Conservation (phyloP, 2,329 filamentous ascomycete genomes). For the Byssoonygena ceratinophila region DNA sequence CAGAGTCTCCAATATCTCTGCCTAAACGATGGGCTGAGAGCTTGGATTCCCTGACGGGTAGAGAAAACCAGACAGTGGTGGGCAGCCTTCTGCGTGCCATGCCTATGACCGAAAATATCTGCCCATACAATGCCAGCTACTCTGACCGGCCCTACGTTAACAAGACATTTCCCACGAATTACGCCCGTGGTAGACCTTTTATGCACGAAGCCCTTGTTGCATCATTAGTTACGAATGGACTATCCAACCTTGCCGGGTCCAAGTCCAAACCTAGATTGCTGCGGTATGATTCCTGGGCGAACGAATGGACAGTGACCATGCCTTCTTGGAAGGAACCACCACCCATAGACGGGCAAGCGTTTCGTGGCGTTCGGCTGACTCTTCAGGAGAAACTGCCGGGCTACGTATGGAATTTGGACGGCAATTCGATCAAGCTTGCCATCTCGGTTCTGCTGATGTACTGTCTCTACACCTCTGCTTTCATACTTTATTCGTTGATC, state of each 20-base stretch:
- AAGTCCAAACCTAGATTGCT: too few species aligned
- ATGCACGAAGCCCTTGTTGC: conserved; percentile 13
- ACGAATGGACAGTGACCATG: too few species aligned
- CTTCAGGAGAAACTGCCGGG: conserved; percentile 1
- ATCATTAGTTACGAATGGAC: conserved; percentile 2
- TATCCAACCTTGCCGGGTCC: conserved; percentile 7
- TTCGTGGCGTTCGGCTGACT: neutral
- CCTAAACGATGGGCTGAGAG: conserved; percentile 9
- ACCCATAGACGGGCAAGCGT: too few species aligned
- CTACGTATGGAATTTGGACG: conserved; percentile 12
- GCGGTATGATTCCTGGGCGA: too few species aligned
- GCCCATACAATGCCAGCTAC: conserved; percentile 3
- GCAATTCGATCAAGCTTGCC: conserved; percentile 11
- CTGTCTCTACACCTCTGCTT: conserved; percentile 4
- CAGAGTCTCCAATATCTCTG: neutral
- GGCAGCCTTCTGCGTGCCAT: conserved; percentile 6
- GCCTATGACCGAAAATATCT: conserved; percentile 8
- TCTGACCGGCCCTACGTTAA: neutral
- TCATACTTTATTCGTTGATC: conserved; percentile 1
- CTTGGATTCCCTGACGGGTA: neutral
- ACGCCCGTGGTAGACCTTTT: neutral
- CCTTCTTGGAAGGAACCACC: too few species aligned
- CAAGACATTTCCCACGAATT: neutral
- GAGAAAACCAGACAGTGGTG: conserved; percentile 11
- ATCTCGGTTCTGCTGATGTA: conserved; percentile 10